Conservation (phyloP, 257 asterid species). For the Haberlea rhodopensis region DNA sequence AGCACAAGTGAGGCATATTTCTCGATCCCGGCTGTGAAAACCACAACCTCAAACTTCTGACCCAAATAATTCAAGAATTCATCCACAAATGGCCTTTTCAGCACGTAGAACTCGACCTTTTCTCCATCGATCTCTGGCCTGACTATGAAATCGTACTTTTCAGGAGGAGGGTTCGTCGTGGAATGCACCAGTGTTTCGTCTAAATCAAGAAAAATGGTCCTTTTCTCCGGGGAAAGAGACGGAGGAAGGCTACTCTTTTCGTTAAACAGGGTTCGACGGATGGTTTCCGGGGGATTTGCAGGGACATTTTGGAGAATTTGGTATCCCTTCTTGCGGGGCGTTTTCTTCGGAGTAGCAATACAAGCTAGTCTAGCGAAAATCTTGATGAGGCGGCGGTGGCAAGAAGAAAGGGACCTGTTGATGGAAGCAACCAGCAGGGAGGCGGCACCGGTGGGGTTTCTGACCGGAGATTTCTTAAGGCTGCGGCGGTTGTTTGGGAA, state of each 20-base stretch:
- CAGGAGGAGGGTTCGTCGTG: conserved; percentile 55
- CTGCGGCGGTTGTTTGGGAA: conserved; percentile 40
- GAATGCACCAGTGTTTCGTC: conserved; percentile 93
- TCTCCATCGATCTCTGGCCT: conserved; percentile 76
- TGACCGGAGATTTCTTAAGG: conserved; percentile 57
- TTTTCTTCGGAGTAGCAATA: conserved; percentile 60
- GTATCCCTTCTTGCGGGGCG: conserved; percentile 64
- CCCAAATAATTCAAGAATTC: conserved; percentile 59
- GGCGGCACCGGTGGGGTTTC: conserved; percentile 53
- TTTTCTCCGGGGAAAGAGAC: conserved; percentile 29
- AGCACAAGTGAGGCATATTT: conserved; percentile 85
- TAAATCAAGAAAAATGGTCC: conserved; percentile 74
- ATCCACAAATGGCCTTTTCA: conserved; percentile 81
- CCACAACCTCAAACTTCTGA: conserved; percentile 62
- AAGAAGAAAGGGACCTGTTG: conserved; percentile 61
- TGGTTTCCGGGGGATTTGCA: conserved; percentile 25
- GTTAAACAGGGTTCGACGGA: conserved; percentile 40
- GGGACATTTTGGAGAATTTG: conserved; percentile 45
- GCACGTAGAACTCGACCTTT: conserved; percentile 60
- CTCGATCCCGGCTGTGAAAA: conserved; percentile 83
- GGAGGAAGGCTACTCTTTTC: conserved; percentile 52
- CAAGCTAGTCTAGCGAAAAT: conserved; percentile 62
- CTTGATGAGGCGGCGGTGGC: conserved; percentile 87
- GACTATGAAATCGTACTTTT: conserved; percentile 68
- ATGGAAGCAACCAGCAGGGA: conserved; percentile 63